Evolutionary conservation across 768 basidiomycete genomes (phyloP).

Genomic region (Paxillus involutus): DNA sequence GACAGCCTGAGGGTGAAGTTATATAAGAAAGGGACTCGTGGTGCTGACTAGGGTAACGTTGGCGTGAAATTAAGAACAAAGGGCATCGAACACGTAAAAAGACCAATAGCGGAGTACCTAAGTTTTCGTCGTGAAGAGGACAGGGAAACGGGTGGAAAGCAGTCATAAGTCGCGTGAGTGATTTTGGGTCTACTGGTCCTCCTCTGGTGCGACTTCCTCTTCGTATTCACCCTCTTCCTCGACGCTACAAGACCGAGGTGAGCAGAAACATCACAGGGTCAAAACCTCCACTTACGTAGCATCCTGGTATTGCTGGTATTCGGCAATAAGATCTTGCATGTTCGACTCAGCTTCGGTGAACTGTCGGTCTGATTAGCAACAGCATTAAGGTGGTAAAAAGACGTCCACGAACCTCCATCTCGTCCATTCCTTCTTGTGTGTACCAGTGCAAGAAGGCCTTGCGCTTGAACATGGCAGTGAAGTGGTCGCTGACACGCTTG

Average conservation of each 20-base stretch:
- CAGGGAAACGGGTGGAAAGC: constrained; percentile 11
- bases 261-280: constrained; percentile 6
- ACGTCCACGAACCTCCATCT: constrained; percentile 72
- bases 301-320: constrained; percentile 97
- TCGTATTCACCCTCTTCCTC: constrained; percentile 91
- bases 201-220: constrained; percentile 66
- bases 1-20: constrained; percentile 5
- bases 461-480: constrained; percentile 99
- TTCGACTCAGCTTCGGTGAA: constrained; percentile 99
- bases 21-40: constrained; percentile 12
- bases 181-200: constrained; percentile 48
- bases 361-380: constrained; percentile 29
- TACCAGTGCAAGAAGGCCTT: constrained; percentile 99
- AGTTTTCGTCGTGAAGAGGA: constrained; percentile 34
- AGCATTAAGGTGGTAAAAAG: neutral
- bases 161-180: constrained; percentile 13
- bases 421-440: constrained; percentile 99
- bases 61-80: constrained; percentile 30
- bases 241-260: constrained; percentile 44
- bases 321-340: constrained; percentile 98
- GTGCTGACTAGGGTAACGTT: constrained; percentile 30
- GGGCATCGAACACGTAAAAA: constrained; percentile 27
- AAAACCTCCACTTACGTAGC: constrained; percentile 67
- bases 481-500: constrained; percentile 98
- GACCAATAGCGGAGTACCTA: constrained; percentile 36